A percentile compares a stretch with the other conserved stretches of the same genome.
Conservation (phyloP, 2,329 filamentous ascomycete species). For the Ascochyta fabae region DNA sequence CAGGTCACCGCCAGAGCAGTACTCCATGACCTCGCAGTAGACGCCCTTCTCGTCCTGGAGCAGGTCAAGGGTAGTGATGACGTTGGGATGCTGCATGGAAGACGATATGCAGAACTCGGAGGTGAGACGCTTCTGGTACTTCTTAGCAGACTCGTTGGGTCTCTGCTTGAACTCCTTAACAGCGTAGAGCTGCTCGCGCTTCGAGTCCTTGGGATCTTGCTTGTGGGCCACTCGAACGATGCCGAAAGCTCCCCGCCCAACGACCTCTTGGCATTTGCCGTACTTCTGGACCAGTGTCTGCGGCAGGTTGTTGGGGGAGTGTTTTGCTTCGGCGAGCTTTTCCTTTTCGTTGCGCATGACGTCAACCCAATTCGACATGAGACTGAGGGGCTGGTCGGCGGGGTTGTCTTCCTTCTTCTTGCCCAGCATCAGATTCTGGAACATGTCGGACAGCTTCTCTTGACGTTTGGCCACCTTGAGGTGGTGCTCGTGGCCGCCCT, state of each 20-base stretch:
- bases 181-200: conserved; percentile 87
- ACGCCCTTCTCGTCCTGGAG: conserved; percentile 96
- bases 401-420: conserved; percentile 77
- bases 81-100: conserved; percentile 92
- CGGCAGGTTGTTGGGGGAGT: conserved; percentile 75
- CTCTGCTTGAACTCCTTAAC: conserved; percentile 97
- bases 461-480: conserved; percentile 90
- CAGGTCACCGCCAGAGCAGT: conserved; percentile 93
- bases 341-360: conserved; percentile 89
- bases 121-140: conserved; percentile 96
- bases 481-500: conserved; percentile 83
- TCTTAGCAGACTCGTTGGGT: conserved; percentile 93
- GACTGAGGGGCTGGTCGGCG: conserved; percentile 80
- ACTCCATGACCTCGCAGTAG: conserved; percentile 99
- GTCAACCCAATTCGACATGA: conserved; percentile 96
- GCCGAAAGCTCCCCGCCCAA: conserved; percentile 94
- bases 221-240: conserved; percentile 99
- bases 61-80: conserved; percentile 96
- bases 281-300: conserved; percentile 93
- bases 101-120: conserved; percentile 99
- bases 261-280: conserved; percentile 96
- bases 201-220: conserved; percentile 77
- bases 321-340: conserved; percentile 74
- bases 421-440: conserved; percentile 80
- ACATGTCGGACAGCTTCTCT: conserved; percentile 92